phyloP scores from a whole-genome alignment of 2,329 filamentous ascomycete species.

The Fusarium keratoplasticum region DNA sequence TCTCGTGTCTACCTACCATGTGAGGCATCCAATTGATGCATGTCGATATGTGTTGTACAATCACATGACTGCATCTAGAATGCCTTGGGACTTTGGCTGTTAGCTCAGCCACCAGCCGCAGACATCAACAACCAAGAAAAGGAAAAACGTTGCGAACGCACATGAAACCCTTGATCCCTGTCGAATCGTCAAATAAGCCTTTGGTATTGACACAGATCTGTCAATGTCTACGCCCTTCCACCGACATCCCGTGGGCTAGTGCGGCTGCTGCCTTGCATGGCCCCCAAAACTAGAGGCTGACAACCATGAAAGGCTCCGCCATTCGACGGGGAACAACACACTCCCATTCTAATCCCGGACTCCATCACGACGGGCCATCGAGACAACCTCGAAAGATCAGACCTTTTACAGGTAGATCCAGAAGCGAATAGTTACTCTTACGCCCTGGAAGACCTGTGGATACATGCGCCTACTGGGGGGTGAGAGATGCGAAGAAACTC shows the following conservation, averaged over 20 bases:
- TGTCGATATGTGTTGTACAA: background rate
- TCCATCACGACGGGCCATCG: background rate
- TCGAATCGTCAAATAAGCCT: background rate
- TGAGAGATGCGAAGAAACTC: constrained; percentile 2
- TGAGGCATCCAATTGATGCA: background rate
- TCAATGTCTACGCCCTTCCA: constrained; percentile 34
- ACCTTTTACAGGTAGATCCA: background rate
- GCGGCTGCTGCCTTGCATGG: constrained; percentile 1
- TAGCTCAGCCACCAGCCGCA: background rate
- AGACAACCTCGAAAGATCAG: background rate
- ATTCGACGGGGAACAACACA: background rate
- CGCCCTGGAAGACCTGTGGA: background rate
- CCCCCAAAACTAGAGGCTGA: background rate
- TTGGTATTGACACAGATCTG: background rate
- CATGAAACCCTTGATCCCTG: background rate
- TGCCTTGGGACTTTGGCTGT: background rate
- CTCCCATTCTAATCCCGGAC: background rate
- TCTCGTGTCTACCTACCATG: background rate
- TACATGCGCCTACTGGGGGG: background rate
- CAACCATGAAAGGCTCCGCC: background rate
- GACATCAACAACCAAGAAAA: background rate
- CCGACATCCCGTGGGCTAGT: constrained; percentile 29
- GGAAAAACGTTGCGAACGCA: background rate
- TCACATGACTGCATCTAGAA: background rate
- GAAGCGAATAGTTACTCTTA: background rate